Evolutionary conservation across 2,329 filamentous ascomycete genomes (phyloP), one percentile per base, ranked within the genome.

Genomic region (Microdochium bolleyi): DNA sequence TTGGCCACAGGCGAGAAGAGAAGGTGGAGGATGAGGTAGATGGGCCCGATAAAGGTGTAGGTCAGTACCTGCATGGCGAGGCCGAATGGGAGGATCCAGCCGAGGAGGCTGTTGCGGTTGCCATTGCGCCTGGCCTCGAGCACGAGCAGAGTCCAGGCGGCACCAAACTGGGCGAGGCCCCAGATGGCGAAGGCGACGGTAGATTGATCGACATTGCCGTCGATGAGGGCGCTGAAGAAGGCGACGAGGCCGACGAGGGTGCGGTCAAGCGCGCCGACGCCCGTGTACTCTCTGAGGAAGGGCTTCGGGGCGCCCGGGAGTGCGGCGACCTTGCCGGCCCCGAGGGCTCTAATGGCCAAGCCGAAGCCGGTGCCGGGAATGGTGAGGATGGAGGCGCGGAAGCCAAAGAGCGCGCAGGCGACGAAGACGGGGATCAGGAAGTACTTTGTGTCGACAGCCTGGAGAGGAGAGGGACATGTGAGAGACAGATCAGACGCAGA

Each of bases 311-410:
- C 25, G 24, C 48, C 48, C 3, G 22, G 48, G 48, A 27, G 14
- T 22, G 14, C 27, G 13, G 7, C 22, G 24, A 30, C 24, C 8
- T 49, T n/a, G 48, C 48, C 24, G 25, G 24, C 48, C 3, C 7
- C 25, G 22, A 49, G 24, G 24, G 3, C 24, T 19, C n/a, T 25
- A 24, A 49, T 21, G 48, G 14, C 24, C 7, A 24, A 8, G 24
- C 48, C 48, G 14, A 49, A 49, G 24, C 25, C 25, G 22, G 24
- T 49, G 48, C 48, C 48, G 14, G 22, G 11, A n/a, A 49, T 30
- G 24, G 41, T 46, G 41, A 16, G 14, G 21, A 73, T 37, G 1
- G 58, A 68, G 7, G 67, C 67, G 51, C 73, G 72, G 54, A 62
- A 73, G 0, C 67, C 69, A n/a, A 61, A 62, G 9, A 62, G 65